phyloP scores from a whole-genome alignment of 495 filamentous ascomycete species.

The Monascus purpureus region DNA sequence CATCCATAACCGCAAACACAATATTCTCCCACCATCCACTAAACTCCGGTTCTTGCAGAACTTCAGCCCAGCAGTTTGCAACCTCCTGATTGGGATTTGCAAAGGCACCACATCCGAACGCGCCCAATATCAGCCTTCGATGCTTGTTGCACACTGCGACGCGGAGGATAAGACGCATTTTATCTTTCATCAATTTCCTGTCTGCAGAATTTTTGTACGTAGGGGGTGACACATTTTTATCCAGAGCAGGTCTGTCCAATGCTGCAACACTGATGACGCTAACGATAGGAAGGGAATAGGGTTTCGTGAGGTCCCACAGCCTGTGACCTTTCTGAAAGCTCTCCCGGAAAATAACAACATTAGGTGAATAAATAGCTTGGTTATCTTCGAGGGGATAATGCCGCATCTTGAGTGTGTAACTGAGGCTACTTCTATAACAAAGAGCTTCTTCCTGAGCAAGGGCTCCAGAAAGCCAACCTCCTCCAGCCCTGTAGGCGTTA shows the following conservation, averaged over 20 bases:
- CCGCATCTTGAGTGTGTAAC: constrained; percentile 30
- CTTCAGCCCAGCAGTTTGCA: constrained; percentile 44
- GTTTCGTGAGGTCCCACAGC: constrained; percentile 20
- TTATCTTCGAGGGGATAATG: constrained; percentile 43
- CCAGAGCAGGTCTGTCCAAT: constrained; percentile 28
- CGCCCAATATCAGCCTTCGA: constrained; percentile 44
- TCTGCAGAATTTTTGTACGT: constrained; percentile 23
- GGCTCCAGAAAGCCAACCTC: constrained; percentile 41
- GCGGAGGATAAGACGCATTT: constrained; percentile 44
- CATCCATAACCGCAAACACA: constrained; percentile 18
- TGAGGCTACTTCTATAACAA: constrained; percentile 49
- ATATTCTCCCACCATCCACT: constrained; percentile 26
- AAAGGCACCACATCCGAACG: constrained; percentile 55
- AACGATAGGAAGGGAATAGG: constrained; percentile 30
- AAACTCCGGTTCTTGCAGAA: constrained; percentile 41
- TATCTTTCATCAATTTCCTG: constrained; percentile 36
- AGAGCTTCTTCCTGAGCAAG: constrained; percentile 52
- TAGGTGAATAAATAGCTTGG: constrained; percentile 44
- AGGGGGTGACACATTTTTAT: constrained; percentile 6
- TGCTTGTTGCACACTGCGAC: constrained; percentile 38
- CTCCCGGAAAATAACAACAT: constrained; percentile 40
- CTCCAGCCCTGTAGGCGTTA: constrained; percentile 35
- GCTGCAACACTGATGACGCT: constrained; percentile 48
- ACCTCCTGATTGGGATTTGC: constrained; percentile 45
- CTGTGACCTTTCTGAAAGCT: constrained; percentile 23